Conservation (phyloP, 306 rosid genomes). For the Citrullus amarus region DNA sequence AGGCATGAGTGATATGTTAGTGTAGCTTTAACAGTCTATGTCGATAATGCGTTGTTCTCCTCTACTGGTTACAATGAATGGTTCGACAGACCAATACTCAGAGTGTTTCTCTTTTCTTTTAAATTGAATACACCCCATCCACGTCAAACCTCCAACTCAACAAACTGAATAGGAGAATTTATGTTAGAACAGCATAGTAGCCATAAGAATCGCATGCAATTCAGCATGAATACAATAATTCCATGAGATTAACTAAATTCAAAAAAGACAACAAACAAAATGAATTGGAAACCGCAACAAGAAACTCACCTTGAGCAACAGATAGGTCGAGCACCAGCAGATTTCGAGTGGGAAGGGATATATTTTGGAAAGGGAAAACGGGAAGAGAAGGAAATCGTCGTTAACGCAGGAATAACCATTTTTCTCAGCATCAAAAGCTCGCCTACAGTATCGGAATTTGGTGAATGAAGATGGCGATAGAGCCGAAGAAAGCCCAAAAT, state of each 20-base stretch:
- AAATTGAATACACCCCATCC: neutral
- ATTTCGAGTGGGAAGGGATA: constrained; percentile 1
- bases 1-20: neutral
- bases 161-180: neutral
- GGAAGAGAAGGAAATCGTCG: constrained; percentile 21
- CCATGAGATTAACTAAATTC: neutral
- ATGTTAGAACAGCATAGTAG: neutral
- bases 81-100: neutral
- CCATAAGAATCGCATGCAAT: neutral
- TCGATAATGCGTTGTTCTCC: neutral
- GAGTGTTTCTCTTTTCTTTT: neutral
- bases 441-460: neutral
- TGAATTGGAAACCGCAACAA: neutral
- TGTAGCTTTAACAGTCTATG: neutral
- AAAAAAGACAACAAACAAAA: neutral
- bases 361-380: constrained; percentile 8
- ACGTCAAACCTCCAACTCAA: neutral
- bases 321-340: constrained; percentile 17
- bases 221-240: neutral
- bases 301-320: constrained; percentile 33
- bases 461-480: neutral
- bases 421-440: neutral
- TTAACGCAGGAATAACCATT: constrained; percentile 17
- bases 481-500: neutral
- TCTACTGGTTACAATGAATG: neutral